A percentile compares a stretch with the other conserved stretches of the same genome.
These are phyloP conservation scores for Fomitopsis pinicola DNA, from an alignment of 1,284 basidiomycete species.

Conservation along the genomic window DNA sequence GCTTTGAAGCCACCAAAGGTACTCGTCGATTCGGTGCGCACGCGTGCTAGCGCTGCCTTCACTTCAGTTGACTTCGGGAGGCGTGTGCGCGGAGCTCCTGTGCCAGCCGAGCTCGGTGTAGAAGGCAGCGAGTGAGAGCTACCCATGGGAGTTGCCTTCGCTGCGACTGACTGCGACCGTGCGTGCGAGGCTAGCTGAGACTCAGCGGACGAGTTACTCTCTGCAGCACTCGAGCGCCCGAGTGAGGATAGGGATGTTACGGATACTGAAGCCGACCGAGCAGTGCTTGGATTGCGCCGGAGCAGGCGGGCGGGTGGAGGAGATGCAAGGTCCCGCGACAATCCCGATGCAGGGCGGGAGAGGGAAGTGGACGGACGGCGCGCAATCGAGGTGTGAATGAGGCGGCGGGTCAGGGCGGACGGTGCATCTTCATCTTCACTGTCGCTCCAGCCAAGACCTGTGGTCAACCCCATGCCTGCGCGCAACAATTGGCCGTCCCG, in stretches of 20 bases:
- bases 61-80: conserved; percentile 1
- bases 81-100: background rate
- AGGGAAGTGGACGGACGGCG: conserved; percentile 27
- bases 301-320: conserved; percentile 9
- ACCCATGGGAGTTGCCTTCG: background rate
- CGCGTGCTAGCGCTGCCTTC: background rate
- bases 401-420: conserved; percentile 61
- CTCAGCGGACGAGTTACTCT: background rate
- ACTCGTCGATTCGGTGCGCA: conserved; percentile 1
- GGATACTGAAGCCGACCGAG: conserved; percentile 13
- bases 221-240: background rate
- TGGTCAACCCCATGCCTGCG: conserved; percentile 75
- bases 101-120: background rate
- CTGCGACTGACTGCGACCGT: background rate
- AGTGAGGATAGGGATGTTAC: conserved; percentile 1
- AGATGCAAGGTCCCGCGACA: conserved; percentile 7
- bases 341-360: conserved; percentile 16
- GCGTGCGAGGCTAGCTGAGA: background rate
- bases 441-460: conserved; percentile 80
- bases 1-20: background rate
- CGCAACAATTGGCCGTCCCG: conserved; percentile 64
- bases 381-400: conserved; percentile 56
- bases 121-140: background rate
- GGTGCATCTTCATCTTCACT: conserved; percentile 83
- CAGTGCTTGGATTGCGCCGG: background rate